phyloP scores from a whole-genome alignment of 495 filamentous ascomycete species.

The Annulohypoxylon stygium region DNA sequence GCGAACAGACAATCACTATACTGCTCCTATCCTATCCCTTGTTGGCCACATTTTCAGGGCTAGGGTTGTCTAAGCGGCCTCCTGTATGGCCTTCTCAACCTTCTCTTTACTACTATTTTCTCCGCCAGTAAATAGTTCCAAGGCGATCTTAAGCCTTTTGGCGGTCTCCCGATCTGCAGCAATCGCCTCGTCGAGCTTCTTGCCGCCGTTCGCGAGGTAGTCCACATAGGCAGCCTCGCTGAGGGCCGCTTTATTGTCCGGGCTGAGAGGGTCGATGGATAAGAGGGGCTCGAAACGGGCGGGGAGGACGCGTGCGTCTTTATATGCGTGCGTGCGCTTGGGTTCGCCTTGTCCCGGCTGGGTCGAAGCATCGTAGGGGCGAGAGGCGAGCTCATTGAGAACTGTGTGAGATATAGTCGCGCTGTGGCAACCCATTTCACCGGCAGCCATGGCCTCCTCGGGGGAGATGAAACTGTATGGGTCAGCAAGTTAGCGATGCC shows the following conservation, averaged over 20 bases:
- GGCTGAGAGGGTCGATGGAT: conserved; percentile 44
- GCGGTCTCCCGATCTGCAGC: conserved; percentile 35
- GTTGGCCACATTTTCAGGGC: conserved; percentile 1
- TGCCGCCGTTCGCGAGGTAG: conserved; percentile 50
- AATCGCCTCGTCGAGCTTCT: conserved; percentile 48
- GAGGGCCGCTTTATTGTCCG: conserved; percentile 35
- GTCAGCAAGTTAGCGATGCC: not conserved
- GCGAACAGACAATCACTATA: conserved; percentile 5
- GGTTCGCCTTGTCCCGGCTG: conserved; percentile 37
- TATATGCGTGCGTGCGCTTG: conserved; percentile 46
- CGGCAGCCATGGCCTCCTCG: conserved; percentile 50
- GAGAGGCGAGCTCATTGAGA: conserved; percentile 43
- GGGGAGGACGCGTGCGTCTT: conserved; percentile 34
- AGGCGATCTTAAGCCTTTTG: conserved; percentile 36
- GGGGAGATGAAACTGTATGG: conserved; percentile 50
- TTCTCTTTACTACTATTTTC: conserved; percentile 48
- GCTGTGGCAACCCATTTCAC: conserved; percentile 49
- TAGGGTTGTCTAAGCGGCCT: conserved; percentile 18
- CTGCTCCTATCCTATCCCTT: not conserved
- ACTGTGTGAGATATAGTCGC: conserved; percentile 44
- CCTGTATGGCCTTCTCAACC: conserved; percentile 43
- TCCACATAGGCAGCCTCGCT: conserved; percentile 45
- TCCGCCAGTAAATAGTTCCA: conserved; percentile 47
- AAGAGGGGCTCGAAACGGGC: conserved; percentile 39
- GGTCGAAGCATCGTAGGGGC: conserved; percentile 39